These are phyloP conservation scores for Plectosphaerella plurivora DNA, from an alignment of 2,329 filamentous ascomycete species.

Conservation along the genomic window DNA sequence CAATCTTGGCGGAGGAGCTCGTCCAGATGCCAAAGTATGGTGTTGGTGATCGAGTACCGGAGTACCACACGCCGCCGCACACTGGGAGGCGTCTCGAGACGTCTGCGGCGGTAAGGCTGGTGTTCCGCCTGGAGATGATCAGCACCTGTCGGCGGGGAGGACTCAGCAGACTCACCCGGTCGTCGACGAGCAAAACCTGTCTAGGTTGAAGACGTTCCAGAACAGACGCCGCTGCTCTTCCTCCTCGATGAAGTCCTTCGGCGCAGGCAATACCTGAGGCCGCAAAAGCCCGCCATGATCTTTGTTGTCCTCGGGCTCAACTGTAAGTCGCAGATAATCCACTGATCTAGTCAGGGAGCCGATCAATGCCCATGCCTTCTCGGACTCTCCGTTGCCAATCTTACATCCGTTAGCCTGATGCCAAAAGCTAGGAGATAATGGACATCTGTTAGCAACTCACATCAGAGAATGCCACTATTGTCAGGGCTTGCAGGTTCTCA, in stretches of 20 bases:
- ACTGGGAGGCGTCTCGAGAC: conserved; percentile 20
- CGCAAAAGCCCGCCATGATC: not conserved
- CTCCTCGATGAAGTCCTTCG: conserved; percentile 21
- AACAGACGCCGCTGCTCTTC: conserved; percentile 22
- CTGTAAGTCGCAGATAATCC: conserved; percentile 22
- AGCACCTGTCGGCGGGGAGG: not conserved
- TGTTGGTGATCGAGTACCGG: conserved; percentile 26
- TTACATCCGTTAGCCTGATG: conserved; percentile 7
- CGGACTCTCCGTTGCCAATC: conserved; percentile 22
- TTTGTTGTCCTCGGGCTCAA: conserved; percentile 20
- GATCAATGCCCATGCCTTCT: conserved; percentile 21
- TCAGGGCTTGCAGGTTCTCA: conserved; percentile 29
- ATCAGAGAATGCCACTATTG: conserved; percentile 30
- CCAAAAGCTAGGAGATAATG: not conserved
- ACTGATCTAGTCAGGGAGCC: conserved; percentile 23
- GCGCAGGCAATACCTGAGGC: conserved; percentile 18
- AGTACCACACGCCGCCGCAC: conserved; percentile 33
- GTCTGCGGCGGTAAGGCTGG: conserved; percentile 21
- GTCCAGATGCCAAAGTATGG: conserved; percentile 40
- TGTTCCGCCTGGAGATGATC: conserved; percentile 18
- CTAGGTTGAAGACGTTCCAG: conserved; percentile 23
- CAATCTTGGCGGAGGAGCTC: conserved; percentile 27
- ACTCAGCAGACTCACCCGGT: conserved; percentile 8
- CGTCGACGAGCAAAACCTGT: conserved; percentile 18
- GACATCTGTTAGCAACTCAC: conserved; percentile 12